Evolutionary conservation across 2,329 filamentous ascomycete genomes (phyloP).

Genomic region (Cercospora beticola): DNA sequence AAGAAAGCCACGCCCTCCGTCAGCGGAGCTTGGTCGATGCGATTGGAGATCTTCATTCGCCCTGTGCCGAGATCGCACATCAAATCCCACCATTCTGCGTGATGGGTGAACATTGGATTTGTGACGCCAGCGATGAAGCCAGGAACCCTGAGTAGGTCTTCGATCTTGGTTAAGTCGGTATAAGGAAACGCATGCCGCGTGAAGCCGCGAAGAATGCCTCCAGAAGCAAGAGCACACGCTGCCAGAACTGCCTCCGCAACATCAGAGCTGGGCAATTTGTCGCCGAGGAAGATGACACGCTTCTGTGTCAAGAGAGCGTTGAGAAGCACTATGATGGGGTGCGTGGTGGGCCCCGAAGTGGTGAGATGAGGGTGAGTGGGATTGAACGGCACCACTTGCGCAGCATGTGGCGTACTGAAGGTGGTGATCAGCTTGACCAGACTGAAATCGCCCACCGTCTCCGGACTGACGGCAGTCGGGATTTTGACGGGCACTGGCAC

Average conservation of each 20-base stretch:
- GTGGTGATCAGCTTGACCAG: conserved; percentile 96
- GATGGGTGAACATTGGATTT: conserved; percentile 91
- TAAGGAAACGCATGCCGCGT: conserved; percentile 96
- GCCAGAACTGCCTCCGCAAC: conserved; percentile 97
- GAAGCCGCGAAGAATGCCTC: conserved; percentile 88
- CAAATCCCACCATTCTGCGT: conserved; percentile 97
- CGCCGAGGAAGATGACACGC: conserved; percentile 89
- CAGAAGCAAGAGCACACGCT: conserved; percentile 91
- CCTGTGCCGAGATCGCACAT: conserved; percentile 90
- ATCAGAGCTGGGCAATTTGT: conserved; percentile 92
- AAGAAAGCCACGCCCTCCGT: conserved; percentile 88
- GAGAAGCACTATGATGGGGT: conserved; percentile 90
- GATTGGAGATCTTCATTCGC: conserved; percentile 88
- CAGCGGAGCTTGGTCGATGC: conserved; percentile 74
- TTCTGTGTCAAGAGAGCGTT: conserved; percentile 97
- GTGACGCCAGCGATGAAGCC: conserved; percentile 98
- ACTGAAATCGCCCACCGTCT: conserved; percentile 97
- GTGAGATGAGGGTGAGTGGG: conserved; percentile 86
- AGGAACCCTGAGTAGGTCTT: conserved; percentile 91
- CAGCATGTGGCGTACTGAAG: conserved; percentile 80
- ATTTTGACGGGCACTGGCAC: conserved; percentile 97
- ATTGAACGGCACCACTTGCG: conserved; percentile 76
- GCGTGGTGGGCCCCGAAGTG: conserved; percentile 83
- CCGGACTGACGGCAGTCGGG: conserved; percentile 86
- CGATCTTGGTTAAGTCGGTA: conserved; percentile 95